Evolutionary conservation across 164 flowering plant genomes (phyloP).

Genomic region (Piper longum): DNA sequence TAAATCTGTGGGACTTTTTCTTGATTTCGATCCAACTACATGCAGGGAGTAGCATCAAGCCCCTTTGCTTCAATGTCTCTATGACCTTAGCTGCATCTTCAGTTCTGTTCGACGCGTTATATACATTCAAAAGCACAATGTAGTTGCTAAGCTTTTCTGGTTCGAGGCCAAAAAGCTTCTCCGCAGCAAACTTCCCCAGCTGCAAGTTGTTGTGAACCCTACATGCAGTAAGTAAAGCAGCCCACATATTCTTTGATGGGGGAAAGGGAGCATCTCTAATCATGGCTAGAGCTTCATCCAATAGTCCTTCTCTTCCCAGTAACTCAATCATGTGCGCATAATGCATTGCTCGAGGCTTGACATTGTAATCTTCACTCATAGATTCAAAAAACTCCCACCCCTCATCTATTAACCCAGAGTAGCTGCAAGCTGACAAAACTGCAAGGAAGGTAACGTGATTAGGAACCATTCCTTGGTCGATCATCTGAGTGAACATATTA

Average conservation of each 20-base stretch:
- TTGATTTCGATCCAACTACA: conserved; percentile 74
- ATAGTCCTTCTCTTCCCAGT: conserved; percentile 52
- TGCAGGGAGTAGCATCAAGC: conserved; percentile 50
- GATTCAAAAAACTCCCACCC: conserved; percentile 69
- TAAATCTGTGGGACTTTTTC: conserved; percentile 36
- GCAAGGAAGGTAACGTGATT: conserved; percentile 26
- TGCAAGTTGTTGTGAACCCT: conserved; percentile 54
- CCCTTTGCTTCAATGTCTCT: conserved; percentile 40
- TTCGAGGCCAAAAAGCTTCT: conserved; percentile 56
- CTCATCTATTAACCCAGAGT: conserved; percentile 27
- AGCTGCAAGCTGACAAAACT: conserved; percentile 33
- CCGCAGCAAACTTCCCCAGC: conserved; percentile 79
- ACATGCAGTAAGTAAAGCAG: conserved; percentile 72
- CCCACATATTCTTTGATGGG: conserved; percentile 80
- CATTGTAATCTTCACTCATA: conserved; percentile 43
- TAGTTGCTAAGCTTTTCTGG: conserved; percentile 68
- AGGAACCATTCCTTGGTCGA: conserved; percentile 18
- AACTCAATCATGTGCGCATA: conserved; percentile 70
- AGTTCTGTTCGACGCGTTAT: conserved; percentile 37
- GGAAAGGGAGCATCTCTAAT: conserved; percentile 52
- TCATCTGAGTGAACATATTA: conserved; percentile 16
- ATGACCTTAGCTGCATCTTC: conserved; percentile 55
- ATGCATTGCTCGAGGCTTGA: conserved; percentile 78
- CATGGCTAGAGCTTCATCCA: conserved; percentile 63
- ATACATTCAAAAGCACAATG: conserved; percentile 62